Percentiles rank a stretch among this genome's conserved stretches.
Conservation (phyloP, 176 grass and related monocot genomes). For the bread wheat (Triticum aestivum) region IWGSC_CS_RefSeq_v2.1 NC_057799.1:495247936-495248435, state of each 20-base stretch:
- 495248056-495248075: slow-evolving; percentile 55
- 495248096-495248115: slow-evolving; percentile 66
- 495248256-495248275: slow-evolving; percentile 98
- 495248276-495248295: slow-evolving; percentile 72
- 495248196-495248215: neutral
- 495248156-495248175: slow-evolving; percentile 81
- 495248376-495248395: slow-evolving; percentile 93
- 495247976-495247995: slow-evolving; percentile 29
- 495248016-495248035: neutral
- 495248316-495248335: slow-evolving; percentile 84
- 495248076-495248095: slow-evolving; percentile 54
- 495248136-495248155: slow-evolving; percentile 88
- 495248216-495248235: neutral
- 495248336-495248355: slow-evolving; percentile 96
- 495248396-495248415: slow-evolving; percentile 97
- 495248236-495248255: slow-evolving; percentile 55
- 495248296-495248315: slow-evolving; percentile 83
- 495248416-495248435: slow-evolving; percentile 97
- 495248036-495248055: slow-evolving; percentile 58
- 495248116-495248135: slow-evolving; percentile 93
- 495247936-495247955: slow-evolving; percentile 56
- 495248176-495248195: slow-evolving; percentile 18
- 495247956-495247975: slow-evolving; percentile 50
- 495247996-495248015: slow-evolving; percentile 1
- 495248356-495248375: slow-evolving; percentile 75